Base-by-base conservation (phyloP, 2,329 filamentous ascomycete genomes). In the Ophiostoma himal-ulmi region DNA sequence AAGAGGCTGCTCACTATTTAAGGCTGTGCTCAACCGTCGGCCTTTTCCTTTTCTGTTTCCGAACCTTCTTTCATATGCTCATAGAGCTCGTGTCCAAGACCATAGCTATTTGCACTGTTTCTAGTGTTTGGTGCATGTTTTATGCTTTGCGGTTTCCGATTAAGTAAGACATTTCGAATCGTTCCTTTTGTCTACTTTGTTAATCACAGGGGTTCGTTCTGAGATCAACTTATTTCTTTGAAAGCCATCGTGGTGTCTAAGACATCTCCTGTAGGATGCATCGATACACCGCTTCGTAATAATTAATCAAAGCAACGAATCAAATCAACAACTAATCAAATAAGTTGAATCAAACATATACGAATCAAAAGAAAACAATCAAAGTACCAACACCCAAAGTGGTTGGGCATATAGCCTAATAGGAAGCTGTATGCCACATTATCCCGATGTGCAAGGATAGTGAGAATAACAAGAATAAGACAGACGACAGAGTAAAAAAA, bases 101-200 rank as follows among this genome's bases (percentile, higher is more conserved):
- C 52, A 2, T 30, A 30, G 30, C 30, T 30, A 30, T 30, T 30
- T 30, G 30, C 30, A 30, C 30, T 30, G 30, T 30, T 30, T 30
- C 30, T 30, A 30, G 30, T 30, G 2, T 30, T 30, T 30, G 30
- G 30, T 30, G 30, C 30, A 30, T 30, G 30, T 30, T 30, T 30
- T 30, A 30, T 30, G 30, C 30, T 30, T 30, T 30, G 30, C 4
- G 30, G 2, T 30, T 30, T 30, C 30, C 30, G 30, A 30, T 30
- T 30, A 30, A 30, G 30, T 30, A 30, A 57, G 52, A 57, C 52
- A 22, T 5, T 11, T 10, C 5, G 52, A 22, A 22, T 57, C 13
- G 52, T 57, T 57, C 52, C 52, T 57, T 57, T 57, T 57, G n/a
- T 57, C 52, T 14, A 14, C 52, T 26, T 57, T 57, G 52, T 22